Evolutionary conservation across 352 stramenopile species (phyloP).

Genomic region (Pythium phragmiticola): DNA sequence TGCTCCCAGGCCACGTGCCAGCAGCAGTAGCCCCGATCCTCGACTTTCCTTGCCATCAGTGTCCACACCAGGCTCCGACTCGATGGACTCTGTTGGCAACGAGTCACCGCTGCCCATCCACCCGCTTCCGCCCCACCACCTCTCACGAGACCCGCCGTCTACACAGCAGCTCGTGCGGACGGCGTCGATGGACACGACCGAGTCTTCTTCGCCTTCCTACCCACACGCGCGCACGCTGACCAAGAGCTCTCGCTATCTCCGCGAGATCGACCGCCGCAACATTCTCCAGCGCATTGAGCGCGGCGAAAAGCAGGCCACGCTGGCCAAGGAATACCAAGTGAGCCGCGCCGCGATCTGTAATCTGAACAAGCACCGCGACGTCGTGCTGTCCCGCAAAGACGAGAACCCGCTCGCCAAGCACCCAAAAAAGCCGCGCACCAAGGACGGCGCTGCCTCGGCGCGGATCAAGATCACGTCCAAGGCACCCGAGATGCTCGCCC

Average conservation of each 20-base stretch:
- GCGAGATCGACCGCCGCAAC: conserved; percentile 46
- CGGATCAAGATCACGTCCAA: conserved; percentile 5
- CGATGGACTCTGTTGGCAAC: too few relatives aligned
- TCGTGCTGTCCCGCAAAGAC: conserved; percentile 36
- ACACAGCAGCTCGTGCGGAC: too few relatives aligned
- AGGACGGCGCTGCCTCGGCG: not conserved
- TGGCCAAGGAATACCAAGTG: conserved; percentile 59
- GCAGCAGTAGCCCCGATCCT: too few relatives aligned
- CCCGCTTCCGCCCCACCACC: too few relatives aligned
- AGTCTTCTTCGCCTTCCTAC: too few relatives aligned
- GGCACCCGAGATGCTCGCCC: not conserved
- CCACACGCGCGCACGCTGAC: not conserved
- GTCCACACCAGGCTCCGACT: too few relatives aligned
- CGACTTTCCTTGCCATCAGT: too few relatives aligned
- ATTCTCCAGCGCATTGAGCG: conserved; percentile 41
- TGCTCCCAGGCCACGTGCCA: too few relatives aligned
- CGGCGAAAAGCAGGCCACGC: conserved; percentile 45
- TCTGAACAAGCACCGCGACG: conserved; percentile 46
- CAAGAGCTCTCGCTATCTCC: conserved; percentile 27
- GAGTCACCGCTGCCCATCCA: too few relatives aligned
- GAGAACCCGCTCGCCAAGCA: conserved; percentile 52
- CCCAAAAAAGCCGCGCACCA: conserved; percentile 40
- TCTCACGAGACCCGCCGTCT: too few relatives aligned
- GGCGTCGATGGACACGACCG: too few relatives aligned
- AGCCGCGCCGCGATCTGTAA: conserved; percentile 63